These are phyloP conservation scores for Yamadazyma blattariae DNA, from an alignment of 1,139 yeast genomes.

Conservation along the genomic window DNA sequence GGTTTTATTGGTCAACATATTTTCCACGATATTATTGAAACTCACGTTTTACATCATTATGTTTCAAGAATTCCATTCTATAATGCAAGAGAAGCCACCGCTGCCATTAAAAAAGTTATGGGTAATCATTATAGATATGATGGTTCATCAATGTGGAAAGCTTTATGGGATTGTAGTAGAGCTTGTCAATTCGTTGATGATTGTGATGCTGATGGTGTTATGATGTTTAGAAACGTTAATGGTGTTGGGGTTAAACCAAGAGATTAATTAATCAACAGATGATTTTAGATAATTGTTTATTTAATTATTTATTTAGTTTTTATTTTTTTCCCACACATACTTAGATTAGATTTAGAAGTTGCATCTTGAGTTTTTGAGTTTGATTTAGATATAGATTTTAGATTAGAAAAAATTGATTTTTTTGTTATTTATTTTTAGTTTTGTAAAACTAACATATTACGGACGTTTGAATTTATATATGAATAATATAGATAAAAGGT, in stretches of 20 bases:
- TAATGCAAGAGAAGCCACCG: conserved; percentile 78
- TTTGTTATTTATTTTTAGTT: too few relatives aligned
- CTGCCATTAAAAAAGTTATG: conserved; percentile 76
- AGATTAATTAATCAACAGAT: too few relatives aligned
- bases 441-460: too few relatives aligned
- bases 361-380: too few relatives aligned
- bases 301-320: too few relatives aligned
- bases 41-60: conserved; percentile 85
- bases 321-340: too few relatives aligned
- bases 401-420: too few relatives aligned
- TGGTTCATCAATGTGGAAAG: conserved; percentile 69
- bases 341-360: too few relatives aligned
- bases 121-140: conserved; percentile 71
- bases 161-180: conserved; percentile 71
- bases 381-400: too few relatives aligned
- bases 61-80: conserved; percentile 84
- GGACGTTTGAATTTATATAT: too few relatives aligned
- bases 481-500: too few relatives aligned
- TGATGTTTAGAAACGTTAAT: conserved; percentile 76
- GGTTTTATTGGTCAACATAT: conserved; percentile 78
- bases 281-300: too few relatives aligned
- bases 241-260: conserved; percentile 33
- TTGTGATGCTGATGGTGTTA: conserved; percentile 52
- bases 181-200: conserved; percentile 84
- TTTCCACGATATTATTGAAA: conserved; percentile 87